These are phyloP conservation scores for Parafenestella ontariensis DNA, from an alignment of 2,329 filamentous ascomycete species.

Conservation along the genomic window DNA sequence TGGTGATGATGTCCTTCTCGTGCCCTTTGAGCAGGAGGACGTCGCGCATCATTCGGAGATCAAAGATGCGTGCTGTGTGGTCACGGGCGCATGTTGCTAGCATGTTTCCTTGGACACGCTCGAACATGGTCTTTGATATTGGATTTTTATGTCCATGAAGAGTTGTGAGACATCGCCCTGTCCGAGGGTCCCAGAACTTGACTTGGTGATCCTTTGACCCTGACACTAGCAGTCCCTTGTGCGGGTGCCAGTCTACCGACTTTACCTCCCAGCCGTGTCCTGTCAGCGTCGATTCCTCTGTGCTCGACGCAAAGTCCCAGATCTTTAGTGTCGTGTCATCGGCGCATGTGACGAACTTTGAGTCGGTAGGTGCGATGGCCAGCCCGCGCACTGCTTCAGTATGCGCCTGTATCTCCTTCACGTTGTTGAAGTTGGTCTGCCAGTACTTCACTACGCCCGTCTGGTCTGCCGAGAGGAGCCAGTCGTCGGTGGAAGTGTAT, in stretches of 20 bases:
- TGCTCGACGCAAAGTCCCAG: constrained; percentile 89
- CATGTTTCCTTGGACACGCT: constrained; percentile 81
- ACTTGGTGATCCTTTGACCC: constrained; percentile 97
- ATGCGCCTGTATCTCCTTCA: constrained; percentile 92
- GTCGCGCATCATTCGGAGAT: constrained; percentile 97
- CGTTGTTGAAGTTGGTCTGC: constrained; percentile 99
- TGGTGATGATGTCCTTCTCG: constrained; percentile 92
- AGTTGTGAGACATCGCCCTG: constrained; percentile 86
- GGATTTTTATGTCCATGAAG: constrained; percentile 97
- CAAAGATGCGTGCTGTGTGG: constrained; percentile 90
- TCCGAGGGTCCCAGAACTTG: constrained; percentile 98
- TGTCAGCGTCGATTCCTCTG: constrained; percentile 81
- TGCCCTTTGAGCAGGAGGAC: constrained; percentile 92
- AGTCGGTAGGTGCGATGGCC: constrained; percentile 90
- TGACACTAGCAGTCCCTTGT: constrained; percentile 90
- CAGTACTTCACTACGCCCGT: constrained; percentile 97
- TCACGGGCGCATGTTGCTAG: constrained; percentile 93
- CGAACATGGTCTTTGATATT: constrained; percentile 91
- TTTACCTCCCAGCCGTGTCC: constrained; percentile 99
- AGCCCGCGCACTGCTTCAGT: constrained; percentile 88
- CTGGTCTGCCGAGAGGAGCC: constrained; percentile 94
- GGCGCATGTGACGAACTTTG: constrained; percentile 94
- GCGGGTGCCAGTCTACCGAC: constrained; percentile 96
- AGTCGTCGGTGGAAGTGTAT: constrained; percentile 96
- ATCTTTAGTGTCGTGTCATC: constrained; percentile 95